These are phyloP conservation scores for Metschnikowia lochheadii DNA, from an alignment of 805 yeast genomes.

Conservation along the genomic window DNA sequence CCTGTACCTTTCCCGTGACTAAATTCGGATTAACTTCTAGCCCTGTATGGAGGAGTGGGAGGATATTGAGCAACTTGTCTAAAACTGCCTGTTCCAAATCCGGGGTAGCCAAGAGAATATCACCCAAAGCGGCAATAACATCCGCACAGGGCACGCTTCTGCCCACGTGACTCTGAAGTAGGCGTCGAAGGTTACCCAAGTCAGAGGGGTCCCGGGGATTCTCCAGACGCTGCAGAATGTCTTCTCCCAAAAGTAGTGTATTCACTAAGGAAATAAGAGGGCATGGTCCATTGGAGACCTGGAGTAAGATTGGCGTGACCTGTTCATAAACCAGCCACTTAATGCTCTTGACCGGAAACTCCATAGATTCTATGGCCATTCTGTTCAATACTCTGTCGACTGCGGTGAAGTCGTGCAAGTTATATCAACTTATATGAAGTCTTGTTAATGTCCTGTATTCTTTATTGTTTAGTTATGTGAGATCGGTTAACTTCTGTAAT, in stretches of 20 bases:
- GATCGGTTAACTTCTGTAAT: too few relatives aligned
- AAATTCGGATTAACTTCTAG: slow-evolving; percentile 69
- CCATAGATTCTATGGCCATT: not conserved
- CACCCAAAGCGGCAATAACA: slow-evolving; percentile 49
- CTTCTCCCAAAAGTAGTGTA: slow-evolving; percentile 53
- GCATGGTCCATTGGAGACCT: slow-evolving; percentile 84
- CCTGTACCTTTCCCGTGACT: slow-evolving; percentile 46
- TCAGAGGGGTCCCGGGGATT: not conserved
- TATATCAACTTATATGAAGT: not conserved
- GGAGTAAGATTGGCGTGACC: slow-evolving; percentile 58
- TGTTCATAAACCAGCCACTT: slow-evolving; percentile 35
- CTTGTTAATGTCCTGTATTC: too few relatives aligned
- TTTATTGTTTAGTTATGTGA: too few relatives aligned
- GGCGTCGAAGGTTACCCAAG: slow-evolving; percentile 2
- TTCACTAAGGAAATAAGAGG: slow-evolving; percentile 78
- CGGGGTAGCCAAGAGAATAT: slow-evolving; percentile 28
- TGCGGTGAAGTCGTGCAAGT: too few relatives aligned
- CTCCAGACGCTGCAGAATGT: slow-evolving; percentile 16
- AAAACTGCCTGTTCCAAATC: slow-evolving; percentile 7
- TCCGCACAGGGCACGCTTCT: slow-evolving; percentile 23
- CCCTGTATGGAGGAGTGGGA: slow-evolving; percentile 69
- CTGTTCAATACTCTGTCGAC: too few relatives aligned
- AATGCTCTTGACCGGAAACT: slow-evolving; percentile 22
- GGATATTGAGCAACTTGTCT: slow-evolving; percentile 42
- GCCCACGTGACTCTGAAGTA: slow-evolving; percentile 9